Conservation (phyloP, 495 filamentous ascomycete genomes). For the Durotheca rogersii region DNA sequence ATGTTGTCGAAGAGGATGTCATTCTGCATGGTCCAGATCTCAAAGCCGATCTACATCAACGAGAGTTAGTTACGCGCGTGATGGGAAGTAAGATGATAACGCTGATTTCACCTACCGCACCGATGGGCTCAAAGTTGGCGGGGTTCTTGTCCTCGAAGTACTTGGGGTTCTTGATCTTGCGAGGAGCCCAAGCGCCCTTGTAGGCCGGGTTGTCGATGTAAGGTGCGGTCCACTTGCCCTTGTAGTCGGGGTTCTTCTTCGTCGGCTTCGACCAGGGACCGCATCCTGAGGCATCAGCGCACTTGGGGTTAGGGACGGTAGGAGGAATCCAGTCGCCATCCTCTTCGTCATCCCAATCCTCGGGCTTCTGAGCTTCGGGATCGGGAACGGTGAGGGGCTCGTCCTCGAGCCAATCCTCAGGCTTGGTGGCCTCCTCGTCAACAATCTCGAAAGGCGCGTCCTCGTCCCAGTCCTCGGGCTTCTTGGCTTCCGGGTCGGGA, state of each 20-base stretch:
- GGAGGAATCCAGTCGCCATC: conserved; percentile 98
- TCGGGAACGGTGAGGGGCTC: conserved; percentile 85
- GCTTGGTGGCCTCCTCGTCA: conserved; percentile 87
- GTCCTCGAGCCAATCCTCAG: conserved; percentile 94
- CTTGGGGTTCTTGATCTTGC: conserved; percentile 94
- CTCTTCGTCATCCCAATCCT: conserved; percentile 99
- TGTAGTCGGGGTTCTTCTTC: conserved; percentile 96
- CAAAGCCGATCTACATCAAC: conserved; percentile 76
- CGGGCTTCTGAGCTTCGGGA: conserved; percentile 96
- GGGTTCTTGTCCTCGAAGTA: conserved; percentile 98
- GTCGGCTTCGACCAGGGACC: conserved; percentile 89
- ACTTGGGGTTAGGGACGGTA: conserved; percentile 94
- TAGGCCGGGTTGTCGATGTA: conserved; percentile 98
- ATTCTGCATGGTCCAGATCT: conserved; percentile 99
- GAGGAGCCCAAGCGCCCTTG: conserved; percentile 93
- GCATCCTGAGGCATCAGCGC: conserved; percentile 88
- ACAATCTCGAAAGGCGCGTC: conserved; percentile 94
- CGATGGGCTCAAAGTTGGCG: conserved; percentile 95
- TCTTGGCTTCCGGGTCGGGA: conserved; percentile 86
- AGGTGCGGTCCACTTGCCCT: conserved; percentile 96
- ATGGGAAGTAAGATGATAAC: background rate
- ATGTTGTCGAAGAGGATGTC: conserved; percentile 99
- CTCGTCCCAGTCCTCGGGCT: conserved; percentile 99
- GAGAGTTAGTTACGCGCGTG: conserved; percentile 21
- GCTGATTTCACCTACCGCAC: conserved; percentile 70